phyloP scores from a whole-genome alignment of 2,329 filamentous ascomycete genomes.

The Tolypocladium cylindrosporum region DNA sequence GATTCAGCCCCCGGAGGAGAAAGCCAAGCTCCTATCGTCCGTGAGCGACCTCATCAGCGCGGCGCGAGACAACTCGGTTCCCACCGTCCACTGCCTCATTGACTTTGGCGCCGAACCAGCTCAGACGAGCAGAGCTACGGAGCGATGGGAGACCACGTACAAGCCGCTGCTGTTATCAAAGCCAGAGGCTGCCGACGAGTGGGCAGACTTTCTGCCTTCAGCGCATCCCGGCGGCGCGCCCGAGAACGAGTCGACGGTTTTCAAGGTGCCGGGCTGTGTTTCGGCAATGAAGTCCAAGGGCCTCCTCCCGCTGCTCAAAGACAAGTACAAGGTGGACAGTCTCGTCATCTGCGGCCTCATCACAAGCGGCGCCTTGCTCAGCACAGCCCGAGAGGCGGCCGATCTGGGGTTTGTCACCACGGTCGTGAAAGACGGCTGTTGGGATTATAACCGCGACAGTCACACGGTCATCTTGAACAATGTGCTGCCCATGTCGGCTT shows the following conservation, averaged over 20 bases:
- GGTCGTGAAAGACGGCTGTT: constrained; percentile 5
- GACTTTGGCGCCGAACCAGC: constrained; percentile 2
- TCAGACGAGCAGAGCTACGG: constrained; percentile 1
- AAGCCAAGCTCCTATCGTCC: constrained; percentile 2
- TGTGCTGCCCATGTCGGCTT: constrained; percentile 3
- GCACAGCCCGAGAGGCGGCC: constrained; percentile 7
- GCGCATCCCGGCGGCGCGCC: neutral
- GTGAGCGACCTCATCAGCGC: constrained; percentile 1
- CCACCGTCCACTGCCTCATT: constrained; percentile 6
- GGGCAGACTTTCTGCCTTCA: neutral
- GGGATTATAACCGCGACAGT: constrained; percentile 2
- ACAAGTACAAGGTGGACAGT: constrained; percentile 1
- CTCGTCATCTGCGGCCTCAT: constrained; percentile 6
- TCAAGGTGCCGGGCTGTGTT: constrained; percentile 3
- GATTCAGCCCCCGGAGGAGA: constrained; percentile 2
- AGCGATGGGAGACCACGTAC: constrained; percentile 3
- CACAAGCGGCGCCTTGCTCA: constrained; percentile 7
- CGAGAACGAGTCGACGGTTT: constrained; percentile 1
- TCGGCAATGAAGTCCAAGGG: constrained; percentile 3
- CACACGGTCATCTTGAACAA: constrained; percentile 2
- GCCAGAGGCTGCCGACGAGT: constrained; percentile 1
- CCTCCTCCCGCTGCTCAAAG: constrained; percentile 1
- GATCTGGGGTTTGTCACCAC: constrained; percentile 7
- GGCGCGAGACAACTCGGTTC: constrained; percentile 1
- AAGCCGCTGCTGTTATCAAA: constrained; percentile 3